These are phyloP conservation scores for Luffa aegyptiaca DNA, from an alignment of 306 rosid genomes.

Conservation along the genomic window DNA sequence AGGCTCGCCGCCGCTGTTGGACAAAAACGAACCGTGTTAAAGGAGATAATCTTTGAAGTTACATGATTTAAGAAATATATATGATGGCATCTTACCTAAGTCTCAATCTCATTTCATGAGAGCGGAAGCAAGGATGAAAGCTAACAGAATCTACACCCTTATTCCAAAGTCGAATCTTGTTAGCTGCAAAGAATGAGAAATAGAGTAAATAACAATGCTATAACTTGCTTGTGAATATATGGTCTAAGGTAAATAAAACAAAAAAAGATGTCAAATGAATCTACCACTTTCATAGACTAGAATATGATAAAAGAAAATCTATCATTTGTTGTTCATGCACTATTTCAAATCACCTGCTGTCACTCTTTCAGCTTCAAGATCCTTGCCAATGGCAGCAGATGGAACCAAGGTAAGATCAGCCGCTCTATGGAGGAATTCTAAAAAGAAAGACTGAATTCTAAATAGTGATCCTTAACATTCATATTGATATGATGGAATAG, in stretches of 20 bases:
- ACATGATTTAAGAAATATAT: slow-evolving; percentile 2
- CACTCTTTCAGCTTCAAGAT: slow-evolving; percentile 67
- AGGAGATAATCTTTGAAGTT: slow-evolving; percentile 6
- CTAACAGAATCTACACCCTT: slow-evolving; percentile 95
- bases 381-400: slow-evolving; percentile 80
- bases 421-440: slow-evolving; percentile 91
- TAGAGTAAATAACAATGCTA: neutral
- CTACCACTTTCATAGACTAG: neutral
- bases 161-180: slow-evolving; percentile 92
- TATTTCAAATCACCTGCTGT: slow-evolving; percentile 62
- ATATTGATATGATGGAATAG: neutral
- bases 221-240: neutral
- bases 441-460: slow-evolving; percentile 19
- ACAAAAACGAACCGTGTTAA: slow-evolving; percentile 12
- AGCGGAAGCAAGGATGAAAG: slow-evolving; percentile 71
- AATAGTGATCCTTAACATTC: slow-evolving; percentile 8
- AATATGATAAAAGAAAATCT: neutral
- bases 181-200: slow-evolving; percentile 41
- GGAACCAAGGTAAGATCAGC: slow-evolving; percentile 97
- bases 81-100: slow-evolving; percentile 40
- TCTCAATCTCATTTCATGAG: slow-evolving; percentile 76
- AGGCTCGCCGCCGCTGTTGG: slow-evolving; percentile 66
- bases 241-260: neutral
- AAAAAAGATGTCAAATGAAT: neutral
- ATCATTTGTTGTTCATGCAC: neutral